phyloP scores from a whole-genome alignment of 768 basidiomycete genomes.

The Rhodotorula toruloides region DNA sequence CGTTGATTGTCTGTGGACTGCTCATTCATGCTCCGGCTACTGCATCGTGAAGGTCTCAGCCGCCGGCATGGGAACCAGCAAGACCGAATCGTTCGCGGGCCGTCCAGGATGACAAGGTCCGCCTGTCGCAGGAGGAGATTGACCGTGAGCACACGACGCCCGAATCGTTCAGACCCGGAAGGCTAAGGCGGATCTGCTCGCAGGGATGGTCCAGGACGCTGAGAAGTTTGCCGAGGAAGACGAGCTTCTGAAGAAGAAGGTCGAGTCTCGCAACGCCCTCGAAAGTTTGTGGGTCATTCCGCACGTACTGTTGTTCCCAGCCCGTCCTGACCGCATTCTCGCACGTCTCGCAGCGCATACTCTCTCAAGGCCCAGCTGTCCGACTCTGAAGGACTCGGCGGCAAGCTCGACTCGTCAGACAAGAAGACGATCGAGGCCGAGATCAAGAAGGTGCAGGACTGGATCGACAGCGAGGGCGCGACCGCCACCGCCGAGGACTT shows the following conservation, averaged over 20 bases:
- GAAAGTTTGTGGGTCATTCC: slow-evolving; percentile 51
- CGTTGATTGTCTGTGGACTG: too few relatives aligned
- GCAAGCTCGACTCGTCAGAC: slow-evolving; percentile 53
- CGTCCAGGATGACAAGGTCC: slow-evolving; percentile 95
- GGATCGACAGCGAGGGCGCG: slow-evolving; percentile 79
- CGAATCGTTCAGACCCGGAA: background rate
- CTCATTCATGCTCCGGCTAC: too few relatives aligned
- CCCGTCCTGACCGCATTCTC: too few relatives aligned
- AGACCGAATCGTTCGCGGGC: slow-evolving; percentile 76
- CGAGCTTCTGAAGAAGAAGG: slow-evolving; percentile 48
- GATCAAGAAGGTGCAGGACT: slow-evolving; percentile 83
- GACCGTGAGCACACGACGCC: slow-evolving; percentile 52
- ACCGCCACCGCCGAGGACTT: slow-evolving; percentile 76
- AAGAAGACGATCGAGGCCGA: slow-evolving; percentile 55
- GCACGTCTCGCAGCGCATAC: too few relatives aligned
- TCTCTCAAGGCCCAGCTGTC: slow-evolving; percentile 79
- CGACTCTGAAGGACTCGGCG: slow-evolving; percentile 82
- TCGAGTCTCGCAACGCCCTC: slow-evolving; percentile 58
- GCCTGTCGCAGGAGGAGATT: slow-evolving; percentile 78
- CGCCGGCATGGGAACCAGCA: slow-evolving; percentile 84
- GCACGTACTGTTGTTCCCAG: background rate
- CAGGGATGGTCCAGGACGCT: slow-evolving; percentile 76
- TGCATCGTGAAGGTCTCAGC: slow-evolving; percentile 92
- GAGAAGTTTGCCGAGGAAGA: slow-evolving; percentile 83
- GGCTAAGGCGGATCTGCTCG: background rate